Conservation (phyloP, 2,329 filamentous ascomycete species). For the Microsporum audouinii region DNA sequence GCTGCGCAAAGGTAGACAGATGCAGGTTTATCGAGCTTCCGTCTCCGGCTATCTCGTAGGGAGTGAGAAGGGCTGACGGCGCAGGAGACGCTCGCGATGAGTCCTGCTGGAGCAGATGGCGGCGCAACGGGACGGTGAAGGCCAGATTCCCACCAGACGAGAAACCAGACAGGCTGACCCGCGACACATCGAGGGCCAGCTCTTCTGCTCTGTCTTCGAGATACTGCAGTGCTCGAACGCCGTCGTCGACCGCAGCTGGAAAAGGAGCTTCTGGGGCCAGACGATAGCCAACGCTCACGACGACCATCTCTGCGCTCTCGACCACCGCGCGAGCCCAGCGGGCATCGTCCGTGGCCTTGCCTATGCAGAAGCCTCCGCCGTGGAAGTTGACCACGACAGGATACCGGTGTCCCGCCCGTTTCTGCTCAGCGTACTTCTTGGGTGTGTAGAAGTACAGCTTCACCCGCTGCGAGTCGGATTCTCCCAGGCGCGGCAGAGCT, state of each 20-base stretch:
- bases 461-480: slow-evolving; percentile 28
- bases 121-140: slow-evolving; percentile 49
- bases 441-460: slow-evolving; percentile 52
- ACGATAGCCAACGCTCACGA: slow-evolving; percentile 48
- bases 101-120: slow-evolving; percentile 27
- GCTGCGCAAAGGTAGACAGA: background rate
- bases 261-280: slow-evolving; percentile 50
- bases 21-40: background rate
- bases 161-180: slow-evolving; percentile 50
- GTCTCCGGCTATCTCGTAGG: background rate
- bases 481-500: slow-evolving; percentile 36
- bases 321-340: slow-evolving; percentile 48
- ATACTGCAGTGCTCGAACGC: slow-evolving; percentile 50
- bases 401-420: slow-evolving; percentile 35
- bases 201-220: slow-evolving; percentile 46
- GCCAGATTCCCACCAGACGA: slow-evolving; percentile 53
- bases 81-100: slow-evolving; percentile 8
- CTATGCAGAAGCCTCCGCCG: slow-evolving; percentile 52
- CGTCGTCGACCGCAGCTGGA: slow-evolving; percentile 45
- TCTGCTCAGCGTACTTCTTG: slow-evolving; percentile 24
- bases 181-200: slow-evolving; percentile 45
- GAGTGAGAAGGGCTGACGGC: slow-evolving; percentile 8
- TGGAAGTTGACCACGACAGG: slow-evolving; percentile 54
- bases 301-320: slow-evolving; percentile 50
- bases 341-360: slow-evolving; percentile 48